Percentiles rank a stretch among this genome's conserved stretches.
phyloP scores from a whole-genome alignment of 2,329 filamentous ascomycete genomes.

The Botrytis tulipae region DNA sequence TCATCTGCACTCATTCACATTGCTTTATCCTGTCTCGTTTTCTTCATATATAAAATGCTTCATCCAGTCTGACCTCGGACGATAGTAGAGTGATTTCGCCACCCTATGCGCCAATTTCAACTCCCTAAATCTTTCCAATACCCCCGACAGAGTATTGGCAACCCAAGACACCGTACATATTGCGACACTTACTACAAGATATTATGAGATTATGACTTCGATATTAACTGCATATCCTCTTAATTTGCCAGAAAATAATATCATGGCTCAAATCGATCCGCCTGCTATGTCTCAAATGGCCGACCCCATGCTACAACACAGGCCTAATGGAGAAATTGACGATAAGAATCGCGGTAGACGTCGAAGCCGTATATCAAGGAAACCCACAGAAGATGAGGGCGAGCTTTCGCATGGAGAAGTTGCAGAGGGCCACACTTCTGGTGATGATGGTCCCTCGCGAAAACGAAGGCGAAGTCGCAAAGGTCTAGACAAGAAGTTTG shows the following conservation, averaged over 20 bases:
- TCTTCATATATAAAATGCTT: slow-evolving; percentile 4
- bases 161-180: background rate
- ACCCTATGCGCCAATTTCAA: slow-evolving; percentile 17
- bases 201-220: slow-evolving; percentile 37
- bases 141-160: background rate
- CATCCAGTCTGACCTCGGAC: slow-evolving; percentile 21
- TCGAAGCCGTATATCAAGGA: slow-evolving; percentile 33
- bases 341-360: slow-evolving; percentile 37
- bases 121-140: background rate
- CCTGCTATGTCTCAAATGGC: slow-evolving; percentile 30
- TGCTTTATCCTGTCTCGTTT: slow-evolving; percentile 5
- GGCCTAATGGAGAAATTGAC: slow-evolving; percentile 31
- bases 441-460: slow-evolving; percentile 38
- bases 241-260: slow-evolving; percentile 30
- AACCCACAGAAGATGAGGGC: slow-evolving; percentile 31
- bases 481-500: slow-evolving; percentile 76
- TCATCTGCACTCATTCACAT: background rate
- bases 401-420: slow-evolving; percentile 32
- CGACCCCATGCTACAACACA: slow-evolving; percentile 30
- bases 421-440: slow-evolving; percentile 36
- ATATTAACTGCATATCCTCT: slow-evolving; percentile 35
- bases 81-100: slow-evolving; percentile 19
- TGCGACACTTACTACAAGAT: slow-evolving; percentile 1
- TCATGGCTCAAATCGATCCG: slow-evolving; percentile 34
- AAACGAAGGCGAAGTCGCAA: slow-evolving; percentile 72